These are phyloP conservation scores for Carpinus fangiana DNA, from an alignment of 306 rosid species.

Conservation along the genomic window DNA sequence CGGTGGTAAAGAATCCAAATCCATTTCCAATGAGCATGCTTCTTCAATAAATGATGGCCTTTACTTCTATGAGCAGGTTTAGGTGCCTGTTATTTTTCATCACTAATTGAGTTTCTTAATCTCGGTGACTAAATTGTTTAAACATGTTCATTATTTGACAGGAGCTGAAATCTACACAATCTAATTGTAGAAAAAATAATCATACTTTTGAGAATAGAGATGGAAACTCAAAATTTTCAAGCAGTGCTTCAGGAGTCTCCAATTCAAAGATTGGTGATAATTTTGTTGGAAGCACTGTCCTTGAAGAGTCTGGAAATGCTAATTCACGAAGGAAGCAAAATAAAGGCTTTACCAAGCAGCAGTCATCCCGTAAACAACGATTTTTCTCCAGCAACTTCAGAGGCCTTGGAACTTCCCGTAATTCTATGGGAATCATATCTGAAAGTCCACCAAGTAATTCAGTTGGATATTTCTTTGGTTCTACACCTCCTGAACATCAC, in stretches of 20 bases:
- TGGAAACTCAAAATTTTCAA: conserved; percentile 48
- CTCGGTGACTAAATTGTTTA: background rate
- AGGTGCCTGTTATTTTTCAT: conserved; percentile 18
- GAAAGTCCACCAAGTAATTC: conserved; percentile 97
- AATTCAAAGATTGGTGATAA: conserved; percentile 57
- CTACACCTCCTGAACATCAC: conserved; percentile 90
- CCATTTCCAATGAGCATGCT: conserved; percentile 85
- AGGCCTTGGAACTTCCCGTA: conserved; percentile 72
- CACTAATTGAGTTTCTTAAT: background rate
- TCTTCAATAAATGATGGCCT: conserved; percentile 91
- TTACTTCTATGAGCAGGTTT: conserved; percentile 90
- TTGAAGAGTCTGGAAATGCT: conserved; percentile 62
- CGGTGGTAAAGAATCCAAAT: conserved; percentile 58
- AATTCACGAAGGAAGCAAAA: conserved; percentile 68
- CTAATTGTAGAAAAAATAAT: conserved; percentile 64
- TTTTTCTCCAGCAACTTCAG: conserved; percentile 82
- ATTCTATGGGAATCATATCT: conserved; percentile 68
- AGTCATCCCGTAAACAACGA: conserved; percentile 67
- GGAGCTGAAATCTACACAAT: conserved; percentile 74
- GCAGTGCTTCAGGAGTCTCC: conserved; percentile 52
- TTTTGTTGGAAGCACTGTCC: conserved; percentile 36
- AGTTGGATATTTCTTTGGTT: conserved; percentile 91
- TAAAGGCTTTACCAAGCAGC: conserved; percentile 60
- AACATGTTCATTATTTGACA: conserved; percentile 32
- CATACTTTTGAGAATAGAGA: conserved; percentile 54